Evolutionary conservation across 306 rosid genomes (phyloP), one percentile per base, ranked within the genome.

Genomic region (Inga laurina): DNA sequence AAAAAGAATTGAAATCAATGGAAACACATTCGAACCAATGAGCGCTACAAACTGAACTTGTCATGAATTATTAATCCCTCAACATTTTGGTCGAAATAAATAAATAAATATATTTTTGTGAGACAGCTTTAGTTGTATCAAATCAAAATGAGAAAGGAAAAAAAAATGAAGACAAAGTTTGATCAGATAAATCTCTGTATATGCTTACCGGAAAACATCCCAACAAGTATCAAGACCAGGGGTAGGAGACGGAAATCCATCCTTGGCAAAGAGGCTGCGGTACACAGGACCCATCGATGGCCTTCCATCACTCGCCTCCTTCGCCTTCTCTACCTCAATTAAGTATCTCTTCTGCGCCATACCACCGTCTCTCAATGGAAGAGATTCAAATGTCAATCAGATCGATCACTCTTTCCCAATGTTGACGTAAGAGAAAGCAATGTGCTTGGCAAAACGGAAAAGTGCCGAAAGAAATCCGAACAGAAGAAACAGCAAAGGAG

Each of bases 231-330:
- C 86, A 82, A 96, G 84, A 59, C 97, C 97, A 3, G 46, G 52
- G 61, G 86, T 66, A n/a, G 97, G 92, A 49, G 91, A n/a, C 13
- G 99, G 97, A 57, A 91, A 93, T 12, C 98, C 98, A 84, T 93
- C 89, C 79, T 92, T 92, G 4, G 99, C 93, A 79, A 92, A 92
- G 64, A 90, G 48, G 86, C 98, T 94, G 52, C 99, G 93, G 27
- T 96, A 93, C 4, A 88, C 97, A 9, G 98, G 94, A 16, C 99
- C 99, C 6, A 82, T 41, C 1, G 99, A 90, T 2, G 97, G 97
- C 62, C 78, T 86, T 7, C 91, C 97, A 3, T 75, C 86, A 19
- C 51, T 73, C 3, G 92, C 94, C 11, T 78, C 91, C 88, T 86
- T 90, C 0, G 90, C 91, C 75, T 90, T 88, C 87, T 91, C 99